Conservation (phyloP, 306 rosid species). For the Prinsepia uniflora region DNA sequence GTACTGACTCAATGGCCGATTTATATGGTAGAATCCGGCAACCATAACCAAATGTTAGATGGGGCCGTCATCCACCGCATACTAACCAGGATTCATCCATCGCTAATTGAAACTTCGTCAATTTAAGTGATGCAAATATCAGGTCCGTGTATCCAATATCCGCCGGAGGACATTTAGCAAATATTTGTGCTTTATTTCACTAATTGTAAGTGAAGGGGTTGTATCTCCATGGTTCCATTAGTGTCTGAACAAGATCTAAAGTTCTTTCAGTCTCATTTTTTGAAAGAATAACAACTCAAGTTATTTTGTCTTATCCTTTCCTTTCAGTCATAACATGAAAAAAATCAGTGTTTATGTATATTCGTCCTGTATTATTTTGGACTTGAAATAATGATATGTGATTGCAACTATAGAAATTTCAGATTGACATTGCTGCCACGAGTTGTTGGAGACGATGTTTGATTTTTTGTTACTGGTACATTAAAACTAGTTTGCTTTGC, state of each 20-base stretch:
- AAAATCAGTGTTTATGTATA: no score
- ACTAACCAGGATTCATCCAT: slow-evolving; percentile 7
- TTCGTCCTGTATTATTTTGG: no score
- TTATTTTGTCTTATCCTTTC: slow-evolving; percentile 14
- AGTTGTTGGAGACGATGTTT: no score
- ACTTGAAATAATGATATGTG: no score
- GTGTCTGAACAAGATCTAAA: slow-evolving; percentile 20
- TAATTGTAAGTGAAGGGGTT: slow-evolving; percentile 26
- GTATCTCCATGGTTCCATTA: slow-evolving; percentile 23
- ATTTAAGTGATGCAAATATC: background rate
- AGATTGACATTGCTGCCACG: no score
- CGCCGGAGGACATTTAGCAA: slow-evolving; percentile 18
- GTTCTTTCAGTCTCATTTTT: no score
- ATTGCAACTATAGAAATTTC: no score
- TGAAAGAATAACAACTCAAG: background rate
- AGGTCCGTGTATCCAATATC: background rate
- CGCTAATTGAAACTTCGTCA: slow-evolving; percentile 6
- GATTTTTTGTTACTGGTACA: no score
- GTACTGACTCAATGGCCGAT: slow-evolving; percentile 45
- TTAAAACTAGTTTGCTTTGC: no score
- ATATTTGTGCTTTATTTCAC: slow-evolving; percentile 27
- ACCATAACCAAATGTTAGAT: slow-evolving; percentile 9
- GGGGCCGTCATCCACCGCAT: slow-evolving; percentile 18
- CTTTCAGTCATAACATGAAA: background rate
- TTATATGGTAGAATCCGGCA: slow-evolving; percentile 1